Evolutionary conservation across 305 asterid genomes (phyloP), one percentile per base, ranked within the genome.

Genomic region (Fraxinus xanthoxyloides): DNA sequence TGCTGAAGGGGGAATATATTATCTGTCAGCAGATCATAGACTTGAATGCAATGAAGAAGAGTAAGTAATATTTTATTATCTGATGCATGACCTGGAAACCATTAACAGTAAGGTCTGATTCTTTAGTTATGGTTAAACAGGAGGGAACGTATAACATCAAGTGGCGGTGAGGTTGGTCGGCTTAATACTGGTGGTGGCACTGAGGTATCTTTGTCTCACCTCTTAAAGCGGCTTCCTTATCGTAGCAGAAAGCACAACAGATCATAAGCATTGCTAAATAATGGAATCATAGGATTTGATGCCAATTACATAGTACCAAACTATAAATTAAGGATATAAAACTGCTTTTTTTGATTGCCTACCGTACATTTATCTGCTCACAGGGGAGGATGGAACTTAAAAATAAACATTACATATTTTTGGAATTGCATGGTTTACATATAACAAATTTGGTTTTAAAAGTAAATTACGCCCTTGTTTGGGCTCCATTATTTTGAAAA

Each of bases 131-230:
- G 35, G 81, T 88, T 77, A 77, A 82, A 81, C 90, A 96, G 99
- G 95, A 93, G 98, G 89, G 98, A 93, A 80, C 93, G 98, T 38
- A 94, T 96, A 84, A 94, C 92, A 31, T 85, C 97, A 28, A 90
- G 99, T 86, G 99, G 99, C 38, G 99, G 99, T 81, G 98, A 96
- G 89, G 99, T 96, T 51, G 99, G 98, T 46, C 93, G 98, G 79
- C 97, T 94, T 84, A 96, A 96, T 85, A 89, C 98, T 12, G 99
- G 99, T 79, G 97, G 97, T 78, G 98, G 99, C 84, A 96, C 98
- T 46, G 95, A 93, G 98, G 99, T 93, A 87, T 77, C 74, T 63
- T 21, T 81, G 82, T 83, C 48, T 31, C 77, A 77, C 78, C 36
- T 3, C 73, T 69, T 63, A 67, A 67, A 28, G 75, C 23, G 34